Evolutionary conservation across 2,329 filamentous ascomycete genomes (phyloP).

Genomic region (Aspergillus alliaceus): DNA sequence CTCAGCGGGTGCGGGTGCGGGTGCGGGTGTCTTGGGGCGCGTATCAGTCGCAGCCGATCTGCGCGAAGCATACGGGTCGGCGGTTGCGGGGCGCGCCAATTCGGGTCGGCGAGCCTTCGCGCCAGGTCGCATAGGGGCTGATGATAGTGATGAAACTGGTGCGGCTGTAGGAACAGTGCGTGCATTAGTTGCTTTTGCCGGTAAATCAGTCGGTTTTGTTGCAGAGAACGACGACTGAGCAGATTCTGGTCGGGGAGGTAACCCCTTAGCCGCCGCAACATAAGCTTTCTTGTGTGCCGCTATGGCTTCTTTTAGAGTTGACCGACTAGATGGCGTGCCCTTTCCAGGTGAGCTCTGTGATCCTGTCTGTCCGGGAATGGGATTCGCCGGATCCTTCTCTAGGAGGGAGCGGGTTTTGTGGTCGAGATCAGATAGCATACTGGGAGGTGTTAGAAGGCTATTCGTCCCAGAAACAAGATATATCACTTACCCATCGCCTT

Average conservation of each 20-base stretch:
- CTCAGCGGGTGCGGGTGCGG: no score
- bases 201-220: conserved; percentile 36
- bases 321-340: conserved; percentile 29
- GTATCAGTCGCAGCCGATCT: conserved; percentile 17
- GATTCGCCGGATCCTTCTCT: conserved; percentile 78
- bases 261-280: conserved; percentile 38
- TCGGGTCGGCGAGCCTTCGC: conserved; percentile 39
- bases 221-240: conserved; percentile 55
- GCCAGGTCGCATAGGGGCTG: conserved; percentile 57
- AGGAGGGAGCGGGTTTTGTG: conserved; percentile 74
- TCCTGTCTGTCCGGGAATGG: conserved; percentile 12
- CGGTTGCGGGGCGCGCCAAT: conserved; percentile 35
- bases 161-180: conserved; percentile 38
- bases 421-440: conserved; percentile 78
- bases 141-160: conserved; percentile 50
- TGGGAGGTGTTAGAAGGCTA: conserved; percentile 38
- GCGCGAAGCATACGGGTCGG: conserved; percentile 33
- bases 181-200: conserved; percentile 29
- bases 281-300: conserved; percentile 72
- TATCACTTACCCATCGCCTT: conserved; percentile 66
- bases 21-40: not conserved
- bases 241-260: conserved; percentile 57
- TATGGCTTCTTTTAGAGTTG: conserved; percentile 77
- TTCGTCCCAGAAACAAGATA: not conserved
- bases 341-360: conserved; percentile 17